Conservation (phyloP, 202 grass and related monocot species). For the Saccharum hybrid region DNA sequence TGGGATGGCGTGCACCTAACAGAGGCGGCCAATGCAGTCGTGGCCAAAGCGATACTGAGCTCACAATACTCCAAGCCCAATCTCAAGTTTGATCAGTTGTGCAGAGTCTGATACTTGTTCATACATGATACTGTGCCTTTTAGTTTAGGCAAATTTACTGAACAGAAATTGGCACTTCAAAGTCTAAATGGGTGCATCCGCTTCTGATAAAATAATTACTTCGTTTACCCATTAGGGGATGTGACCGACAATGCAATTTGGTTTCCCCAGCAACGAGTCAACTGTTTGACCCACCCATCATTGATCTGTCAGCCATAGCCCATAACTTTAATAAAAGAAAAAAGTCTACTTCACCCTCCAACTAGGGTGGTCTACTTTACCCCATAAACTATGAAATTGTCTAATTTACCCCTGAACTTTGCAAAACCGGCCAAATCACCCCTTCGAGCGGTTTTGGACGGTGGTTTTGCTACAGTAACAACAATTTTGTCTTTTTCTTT, state of each 20-base stretch:
- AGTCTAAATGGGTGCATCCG: constrained; percentile 1
- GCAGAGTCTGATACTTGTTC: constrained; percentile 44
- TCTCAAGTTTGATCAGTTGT: constrained; percentile 77
- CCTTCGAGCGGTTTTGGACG: no score
- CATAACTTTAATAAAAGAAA: no score
- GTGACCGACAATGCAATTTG: neutral
- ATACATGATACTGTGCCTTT: neutral
- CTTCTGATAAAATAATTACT: neutral
- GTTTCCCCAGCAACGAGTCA: neutral
- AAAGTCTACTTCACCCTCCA: no score
- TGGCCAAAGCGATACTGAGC: constrained; percentile 70
- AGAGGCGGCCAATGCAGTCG: constrained; percentile 64
- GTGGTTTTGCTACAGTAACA: no score
- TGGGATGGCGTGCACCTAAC: constrained; percentile 95
- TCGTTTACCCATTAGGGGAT: neutral
- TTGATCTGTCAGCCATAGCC: neutral
- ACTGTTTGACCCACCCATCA: neutral
- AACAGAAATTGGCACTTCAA: neutral
- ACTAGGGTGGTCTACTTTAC: no score
- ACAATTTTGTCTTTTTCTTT: no score
- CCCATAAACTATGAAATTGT: no score
- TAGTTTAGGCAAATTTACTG: constrained; percentile 10
- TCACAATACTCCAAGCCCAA: constrained; percentile 71
- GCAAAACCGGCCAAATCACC: no score
- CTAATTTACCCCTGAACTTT: no score